Conservation (phyloP, 768 basidiomycete species). For the Podaxis sp. region DNA sequence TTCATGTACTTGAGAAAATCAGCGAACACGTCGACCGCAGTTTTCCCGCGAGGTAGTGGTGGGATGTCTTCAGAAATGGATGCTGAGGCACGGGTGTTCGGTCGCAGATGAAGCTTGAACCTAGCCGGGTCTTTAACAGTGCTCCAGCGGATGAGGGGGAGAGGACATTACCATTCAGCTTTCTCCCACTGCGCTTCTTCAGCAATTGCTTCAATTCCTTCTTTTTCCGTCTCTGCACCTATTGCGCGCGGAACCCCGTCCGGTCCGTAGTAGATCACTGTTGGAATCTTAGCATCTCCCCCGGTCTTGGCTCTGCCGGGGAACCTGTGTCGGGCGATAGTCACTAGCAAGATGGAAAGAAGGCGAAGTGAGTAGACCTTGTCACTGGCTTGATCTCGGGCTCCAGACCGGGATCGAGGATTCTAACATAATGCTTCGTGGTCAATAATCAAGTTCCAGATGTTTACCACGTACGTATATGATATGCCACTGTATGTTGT, state of each 20-base stretch:
- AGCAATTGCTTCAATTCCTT: conserved; percentile 15
- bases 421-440: conserved; percentile 14
- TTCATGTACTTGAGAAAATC: conserved; percentile 53
- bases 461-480: conserved; percentile 26
- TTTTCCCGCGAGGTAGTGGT: conserved; percentile 40
- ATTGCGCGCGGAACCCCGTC: conserved; percentile 1
- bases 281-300: conserved; percentile 36
- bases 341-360: background rate
- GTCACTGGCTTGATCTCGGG: conserved; percentile 41
- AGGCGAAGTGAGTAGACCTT: conserved; percentile 28
- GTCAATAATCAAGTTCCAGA: background rate
- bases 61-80: conserved; percentile 26
- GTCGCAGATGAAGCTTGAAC: conserved; percentile 33
- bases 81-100: conserved; percentile 19
- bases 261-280: conserved; percentile 33
- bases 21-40: conserved; percentile 38
- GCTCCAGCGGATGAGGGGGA: background rate
- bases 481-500: conserved; percentile 49
- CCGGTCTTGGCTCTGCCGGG: conserved; percentile 24
- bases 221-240: conserved; percentile 16
- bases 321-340: conserved; percentile 15
- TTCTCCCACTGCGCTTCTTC: conserved; percentile 16
- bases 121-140: background rate
- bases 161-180: conserved; percentile 13
- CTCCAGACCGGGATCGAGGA: conserved; percentile 33